A percentile compares a stretch with the other conserved stretches of the same genome.
Evolutionary conservation across 495 filamentous ascomycete genomes (phyloP).

Genomic region (Aspergillus indologenus): DNA sequence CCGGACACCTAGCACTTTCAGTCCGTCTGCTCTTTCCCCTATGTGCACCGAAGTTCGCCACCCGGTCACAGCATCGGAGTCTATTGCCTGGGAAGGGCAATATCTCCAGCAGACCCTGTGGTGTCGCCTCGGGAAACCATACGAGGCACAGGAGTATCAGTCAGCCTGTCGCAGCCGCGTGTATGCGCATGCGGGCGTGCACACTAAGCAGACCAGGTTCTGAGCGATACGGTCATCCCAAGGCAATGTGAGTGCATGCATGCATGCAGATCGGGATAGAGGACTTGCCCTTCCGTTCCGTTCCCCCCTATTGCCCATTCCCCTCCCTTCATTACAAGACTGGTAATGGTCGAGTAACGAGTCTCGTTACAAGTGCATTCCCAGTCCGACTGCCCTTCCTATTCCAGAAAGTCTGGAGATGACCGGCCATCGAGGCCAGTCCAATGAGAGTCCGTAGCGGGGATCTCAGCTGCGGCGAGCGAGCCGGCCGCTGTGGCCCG

Average conservation of each 20-base stretch:
- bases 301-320: not conserved
- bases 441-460: conserved; percentile 38
- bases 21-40: conserved; percentile 5
- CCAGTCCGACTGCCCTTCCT: conserved; percentile 16
- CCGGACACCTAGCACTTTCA: conserved; percentile 5
- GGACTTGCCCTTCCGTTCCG: conserved; percentile 6
- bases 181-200: not conserved
- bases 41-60: conserved; percentile 9
- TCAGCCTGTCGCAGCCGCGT: not conserved
- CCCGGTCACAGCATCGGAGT: conserved; percentile 8
- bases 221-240: conserved; percentile 8
- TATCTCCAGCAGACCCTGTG: not conserved
- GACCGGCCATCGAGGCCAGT: conserved; percentile 23
- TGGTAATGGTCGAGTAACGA: conserved; percentile 16
- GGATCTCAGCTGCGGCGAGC: conserved; percentile 31
- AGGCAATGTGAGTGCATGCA: conserved; percentile 16
- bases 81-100: conserved; percentile 6
- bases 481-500: conserved; percentile 24
- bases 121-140: not conserved
- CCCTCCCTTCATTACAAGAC: not conserved
- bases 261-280: conserved; percentile 15
- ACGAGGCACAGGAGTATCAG: not conserved
- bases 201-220: not conserved
- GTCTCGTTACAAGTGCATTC: conserved; percentile 16
- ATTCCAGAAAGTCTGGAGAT: conserved; percentile 28